Evolutionary conservation across 169 alveolate genomes (phyloP).

Genomic region (Theileria orientalis): DNA sequence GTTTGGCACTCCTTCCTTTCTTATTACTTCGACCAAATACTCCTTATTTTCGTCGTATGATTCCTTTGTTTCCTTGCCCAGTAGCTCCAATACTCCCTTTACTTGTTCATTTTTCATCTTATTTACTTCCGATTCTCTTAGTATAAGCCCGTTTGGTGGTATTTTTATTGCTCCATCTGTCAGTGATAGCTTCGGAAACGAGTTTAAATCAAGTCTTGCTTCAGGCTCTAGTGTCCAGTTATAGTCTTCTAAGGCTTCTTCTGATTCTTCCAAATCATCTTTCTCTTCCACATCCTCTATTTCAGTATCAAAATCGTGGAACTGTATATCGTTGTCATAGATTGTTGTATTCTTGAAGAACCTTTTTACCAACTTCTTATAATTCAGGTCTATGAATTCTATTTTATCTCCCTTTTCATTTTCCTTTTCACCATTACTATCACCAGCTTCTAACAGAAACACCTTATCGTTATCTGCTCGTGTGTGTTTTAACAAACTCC

Average conservation of each 20-base stretch:
- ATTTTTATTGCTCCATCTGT: constrained; percentile 48
- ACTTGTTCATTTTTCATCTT: constrained; percentile 35
- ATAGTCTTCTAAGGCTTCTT: background rate
- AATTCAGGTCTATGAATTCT: background rate
- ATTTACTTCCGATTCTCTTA: constrained; percentile 50
- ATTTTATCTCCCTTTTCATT: background rate
- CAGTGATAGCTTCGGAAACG: constrained; percentile 40
- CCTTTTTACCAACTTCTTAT: background rate
- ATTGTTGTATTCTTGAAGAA: constrained; percentile 2
- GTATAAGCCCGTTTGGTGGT: constrained; percentile 38
- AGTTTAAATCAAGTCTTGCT: background rate
- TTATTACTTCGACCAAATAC: constrained; percentile 31
- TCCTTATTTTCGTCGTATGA: constrained; percentile 34
- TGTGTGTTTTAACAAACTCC: background rate
- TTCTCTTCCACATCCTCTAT: background rate
- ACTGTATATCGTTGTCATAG: constrained; percentile 12
- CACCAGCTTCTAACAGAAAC: background rate
- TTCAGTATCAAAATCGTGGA: constrained; percentile 13
- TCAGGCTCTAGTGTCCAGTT: background rate
- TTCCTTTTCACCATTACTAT: background rate
- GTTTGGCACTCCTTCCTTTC: constrained; percentile 48
- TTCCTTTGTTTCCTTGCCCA: constrained; percentile 23
- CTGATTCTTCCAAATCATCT: background rate
- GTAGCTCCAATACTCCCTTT: constrained; percentile 12
- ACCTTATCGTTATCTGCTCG: background rate